These are phyloP conservation scores for Mangifera indica DNA, from an alignment of 345 rosid species.

Conservation along the genomic window DNA sequence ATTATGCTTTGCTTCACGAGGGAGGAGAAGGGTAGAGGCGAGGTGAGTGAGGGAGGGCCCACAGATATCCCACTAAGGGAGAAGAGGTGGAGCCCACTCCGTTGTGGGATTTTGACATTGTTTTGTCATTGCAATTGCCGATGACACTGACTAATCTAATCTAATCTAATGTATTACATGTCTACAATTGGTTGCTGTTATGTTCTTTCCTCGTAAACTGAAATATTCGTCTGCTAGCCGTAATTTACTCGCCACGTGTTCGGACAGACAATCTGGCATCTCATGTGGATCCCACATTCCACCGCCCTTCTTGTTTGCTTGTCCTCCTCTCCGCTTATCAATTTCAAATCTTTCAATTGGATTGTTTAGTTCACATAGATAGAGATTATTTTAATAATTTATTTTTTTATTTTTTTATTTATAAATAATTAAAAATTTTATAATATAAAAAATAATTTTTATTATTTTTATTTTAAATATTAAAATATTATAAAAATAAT, in stretches of 20 bases:
- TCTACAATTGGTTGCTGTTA: not conserved
- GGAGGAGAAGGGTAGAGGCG: constrained; percentile 14
- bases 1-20: constrained; percentile 37
- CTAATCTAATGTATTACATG: not conserved
- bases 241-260: constrained; percentile 39
- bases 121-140: too few species aligned
- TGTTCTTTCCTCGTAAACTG: constrained; percentile 52
- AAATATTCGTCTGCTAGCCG: constrained; percentile 48
- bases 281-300: constrained; percentile 22
- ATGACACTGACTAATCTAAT: not conserved
- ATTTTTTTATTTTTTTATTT: too few species aligned
- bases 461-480: too few species aligned
- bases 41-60: not conserved
- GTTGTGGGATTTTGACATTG: not conserved
- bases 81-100: not conserved
- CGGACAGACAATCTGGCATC: constrained; percentile 18
- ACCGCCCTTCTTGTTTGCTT: constrained; percentile 22
- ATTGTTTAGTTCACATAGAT: too few species aligned
- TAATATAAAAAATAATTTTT: too few species aligned
- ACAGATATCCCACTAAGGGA: not conserved
- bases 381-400: too few species aligned
- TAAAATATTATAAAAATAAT: too few species aligned
- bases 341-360: not conserved
- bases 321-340: not conserved
- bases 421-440: too few species aligned